Conservation (phyloP, 2,329 filamentous ascomycete species). For the Penicillium psychrosexuale region DNA sequence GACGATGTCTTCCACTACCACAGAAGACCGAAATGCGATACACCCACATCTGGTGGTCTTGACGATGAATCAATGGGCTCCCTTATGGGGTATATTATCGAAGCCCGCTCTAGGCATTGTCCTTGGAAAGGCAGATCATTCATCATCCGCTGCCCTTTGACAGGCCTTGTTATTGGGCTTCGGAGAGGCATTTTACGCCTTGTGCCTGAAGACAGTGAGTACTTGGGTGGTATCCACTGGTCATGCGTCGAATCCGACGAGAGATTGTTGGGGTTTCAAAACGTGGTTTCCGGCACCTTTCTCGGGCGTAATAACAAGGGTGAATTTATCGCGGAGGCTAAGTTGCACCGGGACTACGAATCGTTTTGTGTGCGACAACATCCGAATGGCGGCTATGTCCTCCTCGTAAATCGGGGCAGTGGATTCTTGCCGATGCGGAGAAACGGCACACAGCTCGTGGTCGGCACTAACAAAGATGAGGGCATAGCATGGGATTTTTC, state of each 20-base stretch:
- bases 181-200: neutral
- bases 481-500: neutral
- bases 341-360: neutral
- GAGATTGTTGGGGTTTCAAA: neutral
- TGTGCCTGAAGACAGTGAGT: neutral
- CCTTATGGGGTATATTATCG: too few species aligned
- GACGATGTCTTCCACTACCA: neutral
- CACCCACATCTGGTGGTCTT: neutral
- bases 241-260: neutral
- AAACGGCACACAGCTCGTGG: accelerated
- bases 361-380: neutral
- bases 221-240: neutral
- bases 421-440: neutral
- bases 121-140: neutral
- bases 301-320: neutral
- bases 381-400: neutral
- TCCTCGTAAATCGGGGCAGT: neutral
- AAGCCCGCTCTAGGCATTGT: neutral
- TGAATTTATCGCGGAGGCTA: neutral
- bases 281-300: neutral
- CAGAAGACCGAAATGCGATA: neutral
- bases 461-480: neutral
- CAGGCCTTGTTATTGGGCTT: neutral
- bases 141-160: neutral
- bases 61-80: neutral